Percentiles rank a stretch among this genome's conserved stretches.
Evolutionary conservation across 2,329 filamentous ascomycete species (phyloP).

Genomic region (Stagonosporopsis vannaccii): DNA sequence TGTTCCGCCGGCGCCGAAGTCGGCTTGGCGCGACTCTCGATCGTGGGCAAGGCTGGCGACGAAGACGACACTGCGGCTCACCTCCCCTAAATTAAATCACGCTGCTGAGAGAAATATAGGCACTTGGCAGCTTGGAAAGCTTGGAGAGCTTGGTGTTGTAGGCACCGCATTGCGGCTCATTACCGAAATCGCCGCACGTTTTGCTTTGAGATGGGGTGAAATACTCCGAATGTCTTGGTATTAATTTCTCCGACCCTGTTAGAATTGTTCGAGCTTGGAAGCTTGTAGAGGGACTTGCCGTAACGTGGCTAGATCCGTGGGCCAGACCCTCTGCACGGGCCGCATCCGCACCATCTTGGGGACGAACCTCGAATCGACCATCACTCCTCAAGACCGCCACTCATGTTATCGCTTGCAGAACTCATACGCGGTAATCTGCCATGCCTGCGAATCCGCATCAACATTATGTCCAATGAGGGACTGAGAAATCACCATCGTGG

Average conservation of each 20-base stretch:
- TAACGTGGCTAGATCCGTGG: not conserved
- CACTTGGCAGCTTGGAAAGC: not conserved
- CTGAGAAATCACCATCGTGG: not conserved
- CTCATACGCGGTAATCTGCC: not conserved
- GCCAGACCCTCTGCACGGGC: not conserved
- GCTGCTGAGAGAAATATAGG: not conserved
- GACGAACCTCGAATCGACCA: not conserved
- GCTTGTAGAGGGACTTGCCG: not conserved
- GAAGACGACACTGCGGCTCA: not conserved
- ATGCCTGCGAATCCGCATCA: not conserved
- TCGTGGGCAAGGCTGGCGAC: not conserved
- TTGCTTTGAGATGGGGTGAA: not conserved
- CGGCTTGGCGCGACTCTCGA: not conserved
- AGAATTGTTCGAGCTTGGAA: not conserved
- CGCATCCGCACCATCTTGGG: not conserved
- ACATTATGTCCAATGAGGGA: not conserved
- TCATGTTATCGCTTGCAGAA: not conserved
- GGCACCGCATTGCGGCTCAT: not conserved
- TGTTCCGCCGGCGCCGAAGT: not conserved
- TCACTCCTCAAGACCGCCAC: not conserved
- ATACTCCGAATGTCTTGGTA: not conserved
- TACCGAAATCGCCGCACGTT: not conserved
- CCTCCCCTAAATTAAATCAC: not conserved
- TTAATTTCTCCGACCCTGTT: not conserved
- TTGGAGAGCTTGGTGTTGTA: not conserved